Percentiles rank a stretch among this genome's conserved stretches.
phyloP scores from a whole-genome alignment of 2,329 filamentous ascomycete species.

The Aspergillus brasiliensis region DNA sequence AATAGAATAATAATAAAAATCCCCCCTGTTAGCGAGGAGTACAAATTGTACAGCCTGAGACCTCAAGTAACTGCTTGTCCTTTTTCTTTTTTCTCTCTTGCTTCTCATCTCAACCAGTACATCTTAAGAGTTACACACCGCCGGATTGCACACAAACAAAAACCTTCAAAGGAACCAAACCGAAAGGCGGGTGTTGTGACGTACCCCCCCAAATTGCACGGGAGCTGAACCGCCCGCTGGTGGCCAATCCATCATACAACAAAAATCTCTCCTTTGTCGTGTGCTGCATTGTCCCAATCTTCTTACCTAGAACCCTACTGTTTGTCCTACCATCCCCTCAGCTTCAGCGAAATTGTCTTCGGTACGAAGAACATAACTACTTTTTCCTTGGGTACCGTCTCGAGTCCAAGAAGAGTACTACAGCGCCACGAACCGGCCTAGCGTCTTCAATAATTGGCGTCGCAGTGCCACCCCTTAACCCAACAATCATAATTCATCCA shows the following conservation, averaged over 20 bases:
- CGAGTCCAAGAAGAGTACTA: neutral
- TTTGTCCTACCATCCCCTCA: neutral
- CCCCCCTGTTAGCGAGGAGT: neutral
- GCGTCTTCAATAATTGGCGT: constrained; percentile 8
- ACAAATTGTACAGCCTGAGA: neutral
- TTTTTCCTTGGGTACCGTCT: neutral
- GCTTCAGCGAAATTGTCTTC: neutral
- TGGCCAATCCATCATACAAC: neutral
- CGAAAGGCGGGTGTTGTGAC: neutral
- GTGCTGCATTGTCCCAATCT: neutral
- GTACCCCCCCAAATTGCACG: neutral
- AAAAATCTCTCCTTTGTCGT: neutral
- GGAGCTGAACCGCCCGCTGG: neutral
- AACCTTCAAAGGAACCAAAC: neutral
- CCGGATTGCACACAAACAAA: neutral
- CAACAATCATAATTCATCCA: constrained; percentile 2
- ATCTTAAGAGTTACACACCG: neutral
- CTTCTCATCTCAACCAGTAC: neutral
- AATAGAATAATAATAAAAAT: neutral
- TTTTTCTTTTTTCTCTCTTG: neutral
- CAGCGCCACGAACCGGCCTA: constrained; percentile 9
- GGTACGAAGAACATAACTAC: neutral
- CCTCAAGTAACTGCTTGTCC: neutral
- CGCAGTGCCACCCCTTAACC: constrained; percentile 4
- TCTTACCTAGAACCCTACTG: neutral